phyloP scores from a whole-genome alignment of 257 asterid species.

The Solanum neorickii region DNA sequence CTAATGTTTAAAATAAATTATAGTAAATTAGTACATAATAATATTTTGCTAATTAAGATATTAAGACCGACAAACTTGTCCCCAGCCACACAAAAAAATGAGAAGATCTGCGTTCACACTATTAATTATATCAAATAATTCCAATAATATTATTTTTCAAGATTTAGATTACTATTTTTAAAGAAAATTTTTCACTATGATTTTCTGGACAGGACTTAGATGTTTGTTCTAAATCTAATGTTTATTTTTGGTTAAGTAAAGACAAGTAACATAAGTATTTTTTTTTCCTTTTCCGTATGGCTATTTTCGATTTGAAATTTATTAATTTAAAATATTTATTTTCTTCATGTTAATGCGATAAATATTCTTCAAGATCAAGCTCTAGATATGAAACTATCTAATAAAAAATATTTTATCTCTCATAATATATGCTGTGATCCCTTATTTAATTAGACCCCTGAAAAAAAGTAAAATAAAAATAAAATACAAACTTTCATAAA shows the following conservation, averaged over 20 bases:
- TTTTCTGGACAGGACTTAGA: background rate
- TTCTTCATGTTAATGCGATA: background rate
- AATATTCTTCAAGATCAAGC: background rate
- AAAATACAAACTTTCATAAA: background rate
- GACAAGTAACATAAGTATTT: background rate
- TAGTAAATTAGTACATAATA: background rate
- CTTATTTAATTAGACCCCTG: background rate
- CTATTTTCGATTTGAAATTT: background rate
- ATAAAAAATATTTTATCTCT: rapidly evolving
- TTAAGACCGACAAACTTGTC: background rate
- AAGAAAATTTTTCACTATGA: background rate
- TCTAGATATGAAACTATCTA: background rate
- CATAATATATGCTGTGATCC: background rate
- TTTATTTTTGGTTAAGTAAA: background rate
- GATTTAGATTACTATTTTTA: background rate
- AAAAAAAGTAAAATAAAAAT: background rate
- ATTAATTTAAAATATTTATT: background rate
- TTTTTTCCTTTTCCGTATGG: background rate
- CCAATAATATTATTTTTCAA: background rate
- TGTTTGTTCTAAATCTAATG: background rate
- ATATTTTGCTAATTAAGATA: background rate
- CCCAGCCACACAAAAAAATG: background rate
- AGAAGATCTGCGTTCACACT: background rate
- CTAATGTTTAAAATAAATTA: background rate
- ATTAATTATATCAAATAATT: background rate